Base-by-base conservation (phyloP, 495 filamentous ascomycete genomes). In the Podospora fimiseda region DNA sequence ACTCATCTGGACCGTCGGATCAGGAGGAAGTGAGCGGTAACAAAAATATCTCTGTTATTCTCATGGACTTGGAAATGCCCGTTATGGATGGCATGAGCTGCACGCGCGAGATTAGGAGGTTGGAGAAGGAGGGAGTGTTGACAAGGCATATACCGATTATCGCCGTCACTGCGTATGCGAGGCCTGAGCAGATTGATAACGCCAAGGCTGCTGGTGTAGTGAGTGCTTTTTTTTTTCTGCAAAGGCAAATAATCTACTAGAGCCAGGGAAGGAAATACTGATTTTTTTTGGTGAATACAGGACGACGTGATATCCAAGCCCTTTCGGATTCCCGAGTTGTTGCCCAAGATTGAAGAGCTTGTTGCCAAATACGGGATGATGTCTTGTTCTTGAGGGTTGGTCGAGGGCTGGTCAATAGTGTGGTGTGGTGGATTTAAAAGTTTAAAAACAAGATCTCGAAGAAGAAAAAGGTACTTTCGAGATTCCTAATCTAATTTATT, bases 41-140 rank as follows among this genome's bases (percentile, higher is more conserved):
- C 14, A 43, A 15, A 2, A 67, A 77, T 51, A 73, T 89, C 3
- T 80, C 80, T 44, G 78, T 90, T 40, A 80, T 91, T 16, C 63
- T 91, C 13, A 90, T 90, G 88, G 89, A 93, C 57, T 76, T 89
- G 50, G 88, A 91, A 61, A 92, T 92, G 89, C 88, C 88, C 0
- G 77, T 91, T 21, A 91, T 92, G 88, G 86, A 91, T 62, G 89
- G 89, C 48, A 78, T 85, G 60, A 81, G 78, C n/a, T 88, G 87
- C 49, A 83, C 86, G 14, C 68, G 73, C 33, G 77, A 75, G 52
- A 90, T 94, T 46, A 76, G 89, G 0, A 72, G 81, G 56, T 71
- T 86, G 52, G 84, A 89, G 59, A 55, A 51, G 38, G 58, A 68
- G 49, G 81, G 78, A 2, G 67, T 66, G 51, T 74, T 79, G 39